Base-by-base conservation (phyloP, 768 basidiomycete species). In the Lentinus tigrinus region DNA sequence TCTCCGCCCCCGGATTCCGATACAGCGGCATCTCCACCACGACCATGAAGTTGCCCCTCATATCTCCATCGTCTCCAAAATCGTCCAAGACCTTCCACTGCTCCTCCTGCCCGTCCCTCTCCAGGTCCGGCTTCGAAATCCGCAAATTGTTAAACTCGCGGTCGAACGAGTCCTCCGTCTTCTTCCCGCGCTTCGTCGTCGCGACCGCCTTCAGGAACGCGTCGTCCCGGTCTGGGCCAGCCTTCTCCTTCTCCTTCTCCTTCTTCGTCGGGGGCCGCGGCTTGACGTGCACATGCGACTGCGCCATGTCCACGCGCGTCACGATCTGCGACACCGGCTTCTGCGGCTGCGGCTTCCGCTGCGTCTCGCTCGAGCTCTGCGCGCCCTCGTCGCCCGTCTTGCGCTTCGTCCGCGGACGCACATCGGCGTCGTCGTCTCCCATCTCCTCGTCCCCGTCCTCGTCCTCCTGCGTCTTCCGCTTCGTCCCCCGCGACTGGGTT, bases 21-120 rank as follows among this genome's bases (percentile, higher is more conserved):
- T 73, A 78, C 10, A 87, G 74, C 28, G 85, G 84, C 76, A 89
- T 73, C 57, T 89, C 86, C 28, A 88, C 72, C 27, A 91, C 81
- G 3, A 88, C 82, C 89, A 92, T 91, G 61, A 92, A 91, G 66
- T 91, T 91, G 0, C 90, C 90, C 44, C 86, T 70, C 37, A 91
- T 40, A 56, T 80, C 79, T 3, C 70, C 72, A 49, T 87, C 81
- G 57, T 88, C 83, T 23, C 81, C 86, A 68, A 90, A 87, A 38
- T 86, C 84, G 24, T 82, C 86, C 42, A 90, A 65, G 13, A 85
- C 68, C 2, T 74, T 78, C 86, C 85, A 88, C 46, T 80, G 77
- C 42, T 79, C 72, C 44, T 81, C 81, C 31, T 73, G 73, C 19
- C 83, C 79, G 26, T 78, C 77, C 3, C 66, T 71, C 54, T 72